Evolutionary conservation across 805 yeast species (phyloP), one percentile per base, ranked within the genome.

Genomic region (Yarrowia sp.): DNA sequence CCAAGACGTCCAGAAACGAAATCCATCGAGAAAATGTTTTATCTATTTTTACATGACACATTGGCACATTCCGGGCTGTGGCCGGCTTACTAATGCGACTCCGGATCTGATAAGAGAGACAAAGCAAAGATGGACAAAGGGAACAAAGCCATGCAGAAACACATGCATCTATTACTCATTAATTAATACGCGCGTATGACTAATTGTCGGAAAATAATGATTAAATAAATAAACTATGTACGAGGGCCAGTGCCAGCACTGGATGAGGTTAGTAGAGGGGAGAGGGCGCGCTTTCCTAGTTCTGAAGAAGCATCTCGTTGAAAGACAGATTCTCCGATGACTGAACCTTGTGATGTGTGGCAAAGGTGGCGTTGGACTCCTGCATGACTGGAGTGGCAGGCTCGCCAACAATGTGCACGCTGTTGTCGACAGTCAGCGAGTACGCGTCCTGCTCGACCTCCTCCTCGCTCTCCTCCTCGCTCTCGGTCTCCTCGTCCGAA

Each of bases 211-310:
- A 26, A 26, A 26, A 26, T 26, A 26, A 26, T 26, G 32, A 26
- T 26, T 26, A 26, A 53, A 56, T 56, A 56, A 56, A 56, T 56
- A 40, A 56, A 38, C 48, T 56, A 56, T 56, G 49, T 56, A 56
- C 64, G 63, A 56, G 16, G 59, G 35, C 46, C 64, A n/a, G 40
- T n/a, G 64, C 64, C 64, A 42, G 64, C 64, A 43, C 49, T 10
- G 48, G 64, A 19, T 15, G 32, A 15, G 22, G 64, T 40, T 41
- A 56, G 46, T 40, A 40, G 32, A 26, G 32, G 32, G 32, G 32
- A 26, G 19, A 3, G 12, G 32, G 41, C n/a, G 2, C 14, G n/a
- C 5, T 11, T 8, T 11, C 35, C 7, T 15, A 15, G 12, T 50
- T 36, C 43, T 16, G 19, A 3, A 56, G 64, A 9, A 56, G 8